Evolutionary conservation across 306 rosid species (phyloP), one percentile per base, ranked within the genome.

Genomic region (Crotalaria pallida): DNA sequence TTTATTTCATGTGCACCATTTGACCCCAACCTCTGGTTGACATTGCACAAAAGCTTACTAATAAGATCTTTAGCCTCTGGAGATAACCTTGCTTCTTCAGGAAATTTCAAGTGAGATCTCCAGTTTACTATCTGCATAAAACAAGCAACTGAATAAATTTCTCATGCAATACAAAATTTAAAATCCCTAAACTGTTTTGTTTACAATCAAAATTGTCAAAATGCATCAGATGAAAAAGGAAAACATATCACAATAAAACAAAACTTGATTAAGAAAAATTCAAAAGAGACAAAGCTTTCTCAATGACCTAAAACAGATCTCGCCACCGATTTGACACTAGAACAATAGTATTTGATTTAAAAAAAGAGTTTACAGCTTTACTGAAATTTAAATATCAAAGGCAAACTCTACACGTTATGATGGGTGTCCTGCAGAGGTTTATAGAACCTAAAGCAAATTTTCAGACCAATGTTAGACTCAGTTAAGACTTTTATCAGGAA

Each of bases 41-140:
- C 96, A 75, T 83, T 83, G 67, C 99, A 91, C 84, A 94, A 75
- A 70, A 91, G 96, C 58, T 80, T 89, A 66, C 83, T 79, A 48
- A 87, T 83, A 67, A 94, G 84, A 89, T 87, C 96, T 82, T 77
- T 88, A 61, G 97, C 96, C 75, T 86, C 90, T 6, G 72, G 78
- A 82, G 99, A 82, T 29, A 94, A 73, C 63, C 65, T 83, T 73
- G 78, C 99, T 77, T 91, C 99, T 75, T 94, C 99, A 10, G 97
- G 99, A 70, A 94, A 94, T 71, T 89, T 91, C 86, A 94, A 82
- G 75, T 94, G 96, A 65, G 97, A 84, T 84, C 77, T 91, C 97
- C 97, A 94, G 51, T 94, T 94, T 64, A 94, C 99, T 64, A 94
- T 94, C 99, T 94, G 77, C 27, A 55, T 45, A 61, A 76, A 75